Conservation (phyloP, 108 stramenopile genomes). For the Craspedostauros australis region DNA sequence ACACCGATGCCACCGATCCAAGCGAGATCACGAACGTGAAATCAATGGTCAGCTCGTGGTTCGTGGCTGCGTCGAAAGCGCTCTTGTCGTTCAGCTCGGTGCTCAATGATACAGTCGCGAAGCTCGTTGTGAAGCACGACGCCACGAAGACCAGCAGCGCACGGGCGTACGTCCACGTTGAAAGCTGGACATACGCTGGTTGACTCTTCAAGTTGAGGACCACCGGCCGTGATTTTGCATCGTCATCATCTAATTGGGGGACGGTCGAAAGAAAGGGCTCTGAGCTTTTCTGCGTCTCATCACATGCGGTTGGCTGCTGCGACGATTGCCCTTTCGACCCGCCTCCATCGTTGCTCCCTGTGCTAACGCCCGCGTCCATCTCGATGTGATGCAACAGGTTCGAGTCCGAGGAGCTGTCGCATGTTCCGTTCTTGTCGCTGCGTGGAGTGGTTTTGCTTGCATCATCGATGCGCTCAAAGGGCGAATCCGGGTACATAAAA, state of each 20-base stretch:
- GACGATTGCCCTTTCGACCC: neutral
- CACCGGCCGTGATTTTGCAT: neutral
- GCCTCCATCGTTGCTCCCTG: neutral
- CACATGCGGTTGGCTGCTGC: neutral
- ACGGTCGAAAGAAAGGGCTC: neutral
- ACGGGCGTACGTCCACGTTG: neutral
- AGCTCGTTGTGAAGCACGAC: neutral
- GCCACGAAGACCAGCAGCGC: neutral
- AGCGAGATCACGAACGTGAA: slow-evolving; percentile 39
- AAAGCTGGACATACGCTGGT: neutral
- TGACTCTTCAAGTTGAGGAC: neutral
- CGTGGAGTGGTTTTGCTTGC: too few species aligned
- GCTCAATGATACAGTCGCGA: neutral
- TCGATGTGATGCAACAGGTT: too few species aligned
- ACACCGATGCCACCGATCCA: slow-evolving; percentile 35
- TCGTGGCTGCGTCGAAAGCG: neutral
- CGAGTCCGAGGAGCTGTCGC: too few species aligned
- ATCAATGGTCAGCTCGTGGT: slow-evolving; percentile 9
- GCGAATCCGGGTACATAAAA: neutral
- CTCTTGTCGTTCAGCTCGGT: slow-evolving; percentile 12
- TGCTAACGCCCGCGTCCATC: too few species aligned
- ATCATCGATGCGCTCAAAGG: neutral
- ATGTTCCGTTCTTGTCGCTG: too few species aligned
- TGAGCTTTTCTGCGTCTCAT: neutral
- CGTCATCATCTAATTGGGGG: neutral